Base-by-base conservation (phyloP, 164 flowering plant species). In the Liriodendron chinense region DNA sequence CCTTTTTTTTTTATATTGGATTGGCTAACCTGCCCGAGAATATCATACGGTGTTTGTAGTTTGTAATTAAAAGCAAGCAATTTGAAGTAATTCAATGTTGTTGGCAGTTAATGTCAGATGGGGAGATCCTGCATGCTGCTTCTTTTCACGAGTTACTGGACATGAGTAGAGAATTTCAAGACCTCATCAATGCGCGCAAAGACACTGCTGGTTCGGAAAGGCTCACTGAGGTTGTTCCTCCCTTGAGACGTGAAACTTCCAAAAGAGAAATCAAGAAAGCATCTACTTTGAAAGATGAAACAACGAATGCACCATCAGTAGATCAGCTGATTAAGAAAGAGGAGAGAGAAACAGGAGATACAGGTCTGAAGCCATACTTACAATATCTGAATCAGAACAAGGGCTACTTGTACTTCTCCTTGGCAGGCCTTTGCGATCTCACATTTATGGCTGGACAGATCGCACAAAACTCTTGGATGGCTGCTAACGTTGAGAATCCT, bases 121-220 rank as follows among this genome's bases (percentile, higher is more conserved):
- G 96, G 20, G 77, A 83, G 79, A 82, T 90, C 34, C 56, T 80
- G 53, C 62, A 67, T 57, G 87, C 88, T 10, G 89, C 79, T 66
- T 72, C 86, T 20, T 92, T 88, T 75, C 59, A 85, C 66, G 81
- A 86, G 66, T 77, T 93, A 75, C 48, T 93, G 77, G 78, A 72
- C 28, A 82, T 88, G 0, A 79, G 89, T 78, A 65, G 68, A 70
- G 89, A 89, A 63, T 93, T 93, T 78, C 84, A 79, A 67, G 81
- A 84, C 77, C 92, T 93, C 66, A 89, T 93, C 22, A 85, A 86
- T 82, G 96, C 96, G 67, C 96, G 90, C 77, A 85, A 84, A 34
- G 86, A 85, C 3, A 86, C 88, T 73, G 85, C 85, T 57, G 88
- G 86, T 53, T 66, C 90, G 16, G 88, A 86, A 53, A 80, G 81